Conservation (phyloP, 257 asterid species). For the Solanum chilense region DNA sequence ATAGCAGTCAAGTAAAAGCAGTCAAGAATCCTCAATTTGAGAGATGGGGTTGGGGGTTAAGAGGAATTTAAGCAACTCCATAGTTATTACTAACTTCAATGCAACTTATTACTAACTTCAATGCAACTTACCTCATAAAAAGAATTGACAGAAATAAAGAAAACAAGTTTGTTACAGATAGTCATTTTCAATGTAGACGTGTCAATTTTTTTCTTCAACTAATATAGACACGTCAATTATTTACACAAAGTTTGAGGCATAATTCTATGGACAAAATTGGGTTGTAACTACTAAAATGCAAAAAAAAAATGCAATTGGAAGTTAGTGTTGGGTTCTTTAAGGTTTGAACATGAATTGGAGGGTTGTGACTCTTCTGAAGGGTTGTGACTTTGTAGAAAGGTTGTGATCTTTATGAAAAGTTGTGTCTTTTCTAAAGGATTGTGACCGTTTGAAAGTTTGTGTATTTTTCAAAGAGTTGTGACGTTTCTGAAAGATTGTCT, state of each 20-base stretch:
- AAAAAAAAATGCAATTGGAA: neutral
- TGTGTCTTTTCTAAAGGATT: no score
- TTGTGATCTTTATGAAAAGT: no score
- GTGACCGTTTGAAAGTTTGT: no score
- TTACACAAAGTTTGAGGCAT: neutral
- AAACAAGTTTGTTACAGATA: no score
- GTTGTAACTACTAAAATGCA: neutral
- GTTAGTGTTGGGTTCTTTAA: neutral
- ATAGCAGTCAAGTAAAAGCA: neutral
- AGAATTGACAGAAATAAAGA: no score
- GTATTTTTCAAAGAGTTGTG: no score
- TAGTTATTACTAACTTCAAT: neutral
- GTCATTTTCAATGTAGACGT: neutral
- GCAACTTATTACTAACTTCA: neutral
- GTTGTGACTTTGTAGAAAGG: no score
- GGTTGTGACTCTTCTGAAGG: no score
- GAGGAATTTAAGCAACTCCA: neutral
- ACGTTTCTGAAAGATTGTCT: no score
- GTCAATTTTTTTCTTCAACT: neutral
- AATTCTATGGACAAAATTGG: neutral
- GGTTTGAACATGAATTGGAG: no score
- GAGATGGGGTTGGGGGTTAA: neutral
- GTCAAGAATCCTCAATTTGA: neutral
- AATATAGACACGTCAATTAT: neutral
- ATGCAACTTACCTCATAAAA: neutral